phyloP scores from a whole-genome alignment of 139 green algal genomes.

The Pedinophyceae sp. region DNA sequence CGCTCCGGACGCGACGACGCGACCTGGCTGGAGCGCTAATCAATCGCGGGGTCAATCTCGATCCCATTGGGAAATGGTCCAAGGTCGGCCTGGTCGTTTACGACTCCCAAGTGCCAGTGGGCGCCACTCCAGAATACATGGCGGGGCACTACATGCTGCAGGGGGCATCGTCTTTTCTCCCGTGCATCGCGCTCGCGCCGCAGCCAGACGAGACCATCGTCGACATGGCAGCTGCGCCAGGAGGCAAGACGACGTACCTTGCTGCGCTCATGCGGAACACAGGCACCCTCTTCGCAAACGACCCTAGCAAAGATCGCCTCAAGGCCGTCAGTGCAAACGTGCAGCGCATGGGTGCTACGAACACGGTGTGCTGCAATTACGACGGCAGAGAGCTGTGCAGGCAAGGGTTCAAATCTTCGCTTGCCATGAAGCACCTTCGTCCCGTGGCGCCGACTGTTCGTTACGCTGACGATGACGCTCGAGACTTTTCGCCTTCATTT shows the following conservation, averaged over 20 bases:
- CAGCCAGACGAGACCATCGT: constrained; percentile 75
- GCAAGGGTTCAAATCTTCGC: no score
- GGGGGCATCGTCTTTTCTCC: constrained; percentile 90
- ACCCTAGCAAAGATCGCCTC: constrained; percentile 84
- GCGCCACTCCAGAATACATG: constrained; percentile 99
- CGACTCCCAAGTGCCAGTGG: constrained; percentile 85
- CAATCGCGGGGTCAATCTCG: constrained; percentile 90
- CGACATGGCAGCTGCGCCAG: constrained; percentile 93
- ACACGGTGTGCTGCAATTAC: constrained; percentile 81
- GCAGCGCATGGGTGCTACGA: constrained; percentile 11
- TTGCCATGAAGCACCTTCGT: no score
- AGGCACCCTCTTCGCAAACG: constrained; percentile 89
- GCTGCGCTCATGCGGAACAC: constrained; percentile 90
- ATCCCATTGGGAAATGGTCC: constrained; percentile 90
- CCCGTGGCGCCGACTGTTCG: no score
- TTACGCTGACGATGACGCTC: no score
- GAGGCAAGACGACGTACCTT: constrained; percentile 96
- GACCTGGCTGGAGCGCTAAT: constrained; percentile 92
- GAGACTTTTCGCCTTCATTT: no score
- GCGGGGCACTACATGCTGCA: constrained; percentile 98
- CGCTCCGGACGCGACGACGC: constrained; percentile 72
- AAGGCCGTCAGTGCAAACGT: constrained; percentile 49
- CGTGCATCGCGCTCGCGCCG: constrained; percentile 89
- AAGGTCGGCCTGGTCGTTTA: constrained; percentile 97
- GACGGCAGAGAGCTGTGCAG: constrained; percentile 65